Conservation (phyloP, 2,329 filamentous ascomycete species). For the Penicillium sp. region DNA sequence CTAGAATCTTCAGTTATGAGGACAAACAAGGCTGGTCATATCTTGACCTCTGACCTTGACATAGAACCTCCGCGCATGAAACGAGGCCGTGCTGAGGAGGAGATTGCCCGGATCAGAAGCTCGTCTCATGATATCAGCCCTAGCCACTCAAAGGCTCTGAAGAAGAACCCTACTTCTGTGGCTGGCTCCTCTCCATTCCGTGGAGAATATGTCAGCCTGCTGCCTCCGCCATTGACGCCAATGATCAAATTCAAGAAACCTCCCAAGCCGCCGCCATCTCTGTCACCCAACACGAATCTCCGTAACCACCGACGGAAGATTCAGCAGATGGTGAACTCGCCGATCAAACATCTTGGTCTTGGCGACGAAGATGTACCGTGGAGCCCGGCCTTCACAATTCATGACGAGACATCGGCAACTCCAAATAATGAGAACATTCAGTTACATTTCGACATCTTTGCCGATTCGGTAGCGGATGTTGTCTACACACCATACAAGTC, state of each 20-base stretch:
- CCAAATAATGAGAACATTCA: slow-evolving; percentile 39
- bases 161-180: slow-evolving; percentile 30
- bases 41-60: slow-evolving; percentile 70
- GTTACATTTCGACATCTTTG: slow-evolving; percentile 55
- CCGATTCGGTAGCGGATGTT: slow-evolving; percentile 36
- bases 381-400: slow-evolving; percentile 51
- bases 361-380: slow-evolving; percentile 40
- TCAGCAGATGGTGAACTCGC: slow-evolving; percentile 74
- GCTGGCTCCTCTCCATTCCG: slow-evolving; percentile 67
- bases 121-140: slow-evolving; percentile 87
- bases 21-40: slow-evolving; percentile 59
- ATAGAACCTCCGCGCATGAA: slow-evolving; percentile 76
- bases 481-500: slow-evolving; percentile 45
- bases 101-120: slow-evolving; percentile 86
- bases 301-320: slow-evolving; percentile 83
- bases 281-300: slow-evolving; percentile 89
- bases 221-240: slow-evolving; percentile 76
- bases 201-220: slow-evolving; percentile 53
- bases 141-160: slow-evolving; percentile 45
- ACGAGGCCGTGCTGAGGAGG: slow-evolving; percentile 87
- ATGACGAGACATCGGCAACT: slow-evolving; percentile 39
- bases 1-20: slow-evolving; percentile 85
- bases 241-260: slow-evolving; percentile 74
- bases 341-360: slow-evolving; percentile 49
- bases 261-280: slow-evolving; percentile 64